Evolutionary conservation across 2,329 filamentous ascomycete genomes (phyloP).

Genomic region (Ascochyta fabae): DNA sequence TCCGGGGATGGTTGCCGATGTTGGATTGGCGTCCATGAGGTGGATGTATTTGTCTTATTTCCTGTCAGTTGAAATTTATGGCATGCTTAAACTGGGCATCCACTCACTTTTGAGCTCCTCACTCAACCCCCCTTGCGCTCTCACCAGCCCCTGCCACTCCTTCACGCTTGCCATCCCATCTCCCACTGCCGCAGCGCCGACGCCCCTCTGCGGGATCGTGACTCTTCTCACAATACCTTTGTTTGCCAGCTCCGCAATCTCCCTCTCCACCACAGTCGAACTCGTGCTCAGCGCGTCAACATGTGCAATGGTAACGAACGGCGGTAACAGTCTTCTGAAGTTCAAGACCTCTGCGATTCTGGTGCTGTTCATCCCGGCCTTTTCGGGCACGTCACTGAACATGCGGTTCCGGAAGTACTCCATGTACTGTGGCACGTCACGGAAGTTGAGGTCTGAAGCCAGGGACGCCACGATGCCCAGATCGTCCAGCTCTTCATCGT

Average conservation of each 20-base stretch:
- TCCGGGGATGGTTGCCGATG: conserved; percentile 51
- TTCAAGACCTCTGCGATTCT: conserved; percentile 69
- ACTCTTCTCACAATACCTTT: conserved; percentile 67
- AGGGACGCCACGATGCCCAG: conserved; percentile 63
- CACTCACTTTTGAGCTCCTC: conserved; percentile 47
- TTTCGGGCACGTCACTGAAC: conserved; percentile 68
- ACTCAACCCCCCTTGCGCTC: conserved; percentile 28
- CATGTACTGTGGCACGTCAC: conserved; percentile 69
- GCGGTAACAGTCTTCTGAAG: conserved; percentile 65
- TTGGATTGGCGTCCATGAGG: conserved; percentile 61
- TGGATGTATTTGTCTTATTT: conserved; percentile 56
- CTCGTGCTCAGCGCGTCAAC: conserved; percentile 68
- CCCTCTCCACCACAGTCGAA: conserved; percentile 70
- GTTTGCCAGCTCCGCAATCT: conserved; percentile 66
- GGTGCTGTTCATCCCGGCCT: conserved; percentile 67
- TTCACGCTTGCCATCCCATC: conserved; percentile 67
- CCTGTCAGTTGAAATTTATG: conserved; percentile 6
- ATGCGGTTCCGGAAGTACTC: conserved; percentile 66
- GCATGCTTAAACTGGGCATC: neutral
- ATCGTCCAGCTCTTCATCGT: conserved; percentile 62
- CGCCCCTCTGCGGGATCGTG: conserved; percentile 66
- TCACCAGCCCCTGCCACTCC: conserved; percentile 55
- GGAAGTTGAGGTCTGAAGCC: conserved; percentile 62
- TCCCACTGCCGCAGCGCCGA: conserved; percentile 63
- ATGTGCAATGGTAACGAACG: conserved; percentile 70